Evolutionary conservation across 257 asterid species (phyloP).

Genomic region (Nicotiana tomentosiformis): DNA sequence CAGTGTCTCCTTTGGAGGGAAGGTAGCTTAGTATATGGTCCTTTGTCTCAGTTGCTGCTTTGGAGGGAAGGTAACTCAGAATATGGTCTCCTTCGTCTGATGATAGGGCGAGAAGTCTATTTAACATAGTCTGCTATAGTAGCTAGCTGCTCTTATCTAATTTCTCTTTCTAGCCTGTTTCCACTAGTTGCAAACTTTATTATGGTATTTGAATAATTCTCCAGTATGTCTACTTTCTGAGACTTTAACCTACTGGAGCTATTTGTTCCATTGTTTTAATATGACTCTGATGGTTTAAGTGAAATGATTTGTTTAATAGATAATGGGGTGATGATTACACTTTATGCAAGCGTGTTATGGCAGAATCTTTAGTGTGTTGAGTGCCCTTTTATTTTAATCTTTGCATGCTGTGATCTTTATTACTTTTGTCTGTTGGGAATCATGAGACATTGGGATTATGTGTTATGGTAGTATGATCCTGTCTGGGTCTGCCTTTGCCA

Average conservation of each 20-base stretch:
- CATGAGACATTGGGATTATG: slow-evolving; percentile 10
- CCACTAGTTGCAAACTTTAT: background rate
- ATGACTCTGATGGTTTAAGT: background rate
- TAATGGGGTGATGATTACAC: slow-evolving; percentile 7
- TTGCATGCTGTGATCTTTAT: slow-evolving; percentile 6
- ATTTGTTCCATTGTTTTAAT: background rate
- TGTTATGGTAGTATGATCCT: background rate
- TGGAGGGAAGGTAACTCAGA: background rate
- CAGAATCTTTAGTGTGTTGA: background rate
- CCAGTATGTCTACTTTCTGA: background rate
- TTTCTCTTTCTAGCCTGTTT: background rate
- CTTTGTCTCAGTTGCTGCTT: background rate
- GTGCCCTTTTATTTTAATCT: background rate
- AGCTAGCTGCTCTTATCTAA: background rate
- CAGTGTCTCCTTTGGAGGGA: background rate
- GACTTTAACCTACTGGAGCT: background rate
- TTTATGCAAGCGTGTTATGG: slow-evolving; percentile 11
- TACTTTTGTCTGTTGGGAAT: slow-evolving; percentile 5
- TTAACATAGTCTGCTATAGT: background rate
- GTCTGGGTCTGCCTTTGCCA: background rate
- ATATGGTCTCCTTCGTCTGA: background rate
- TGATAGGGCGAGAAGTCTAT: background rate
- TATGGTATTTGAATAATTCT: background rate
- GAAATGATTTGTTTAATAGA: background rate
- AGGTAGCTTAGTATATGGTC: background rate